Conservation (phyloP, 345 rosid genomes). For the Camelina sativa region DNA sequence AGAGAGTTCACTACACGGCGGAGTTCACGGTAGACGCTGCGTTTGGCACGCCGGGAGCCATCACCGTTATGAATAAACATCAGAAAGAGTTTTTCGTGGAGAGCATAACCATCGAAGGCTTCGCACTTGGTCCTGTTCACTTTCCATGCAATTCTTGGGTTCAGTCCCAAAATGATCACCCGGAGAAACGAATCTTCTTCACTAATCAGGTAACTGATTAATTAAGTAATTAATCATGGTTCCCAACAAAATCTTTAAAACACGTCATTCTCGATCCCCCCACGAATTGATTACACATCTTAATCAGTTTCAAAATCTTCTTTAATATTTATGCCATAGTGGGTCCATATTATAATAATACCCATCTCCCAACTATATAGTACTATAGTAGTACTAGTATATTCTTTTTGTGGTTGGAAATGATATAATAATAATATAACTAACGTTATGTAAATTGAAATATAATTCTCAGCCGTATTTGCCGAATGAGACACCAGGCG, state of each 20-base stretch:
- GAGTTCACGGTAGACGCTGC: slow-evolving; percentile 74
- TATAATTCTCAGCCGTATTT: slow-evolving; percentile 72
- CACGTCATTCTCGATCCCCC: slow-evolving; percentile 14
- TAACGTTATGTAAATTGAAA: neutral
- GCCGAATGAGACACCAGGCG: slow-evolving; percentile 84
- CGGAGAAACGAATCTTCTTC: slow-evolving; percentile 74
- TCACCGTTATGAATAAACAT: slow-evolving; percentile 79
- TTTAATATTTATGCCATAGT: slow-evolving; percentile 1
- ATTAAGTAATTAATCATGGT: neutral
- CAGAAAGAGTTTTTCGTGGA: slow-evolving; percentile 88
- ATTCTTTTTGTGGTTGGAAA: neutral
- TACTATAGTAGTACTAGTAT: neutral
- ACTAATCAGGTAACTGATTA: slow-evolving; percentile 66
- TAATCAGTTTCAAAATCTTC: slow-evolving; percentile 13
- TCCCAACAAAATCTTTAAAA: neutral
- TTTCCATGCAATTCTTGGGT: slow-evolving; percentile 98
- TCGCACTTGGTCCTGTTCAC: slow-evolving; percentile 77
- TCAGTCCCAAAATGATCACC: slow-evolving; percentile 71
- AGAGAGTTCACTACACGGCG: slow-evolving; percentile 86
- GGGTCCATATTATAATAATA: slow-evolving; percentile 28
- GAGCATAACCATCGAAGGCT: slow-evolving; percentile 82
- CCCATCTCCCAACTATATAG: slow-evolving; percentile 16
- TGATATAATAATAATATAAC: neutral
- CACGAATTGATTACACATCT: slow-evolving; percentile 17
- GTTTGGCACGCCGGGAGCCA: slow-evolving; percentile 89